A percentile compares a stretch with the other conserved stretches of the same genome.
Conservation (phyloP, 306 rosid genomes). For the Dalbergia cochinchinensis region DNA sequence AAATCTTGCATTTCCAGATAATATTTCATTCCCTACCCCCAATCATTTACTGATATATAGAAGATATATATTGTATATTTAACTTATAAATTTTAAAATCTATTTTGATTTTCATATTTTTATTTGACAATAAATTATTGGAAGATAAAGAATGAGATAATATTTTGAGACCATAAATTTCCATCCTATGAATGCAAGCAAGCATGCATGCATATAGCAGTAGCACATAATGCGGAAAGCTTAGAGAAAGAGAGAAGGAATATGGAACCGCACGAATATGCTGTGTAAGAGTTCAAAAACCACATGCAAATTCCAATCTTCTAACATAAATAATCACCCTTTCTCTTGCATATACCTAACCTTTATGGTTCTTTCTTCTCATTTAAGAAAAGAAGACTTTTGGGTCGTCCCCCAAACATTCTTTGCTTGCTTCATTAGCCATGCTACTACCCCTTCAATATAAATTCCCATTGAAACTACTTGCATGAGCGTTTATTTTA, state of each 20-base stretch:
- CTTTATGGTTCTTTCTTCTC: constrained; percentile 51
- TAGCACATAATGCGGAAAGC: background rate
- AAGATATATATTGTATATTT: no score
- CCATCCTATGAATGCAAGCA: background rate
- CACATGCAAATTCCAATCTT: constrained; percentile 26
- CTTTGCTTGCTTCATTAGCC: constrained; percentile 54
- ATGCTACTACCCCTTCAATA: background rate
- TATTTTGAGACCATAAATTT: no score
- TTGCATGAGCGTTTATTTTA: background rate
- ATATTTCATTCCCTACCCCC: no score
- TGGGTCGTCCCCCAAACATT: constrained; percentile 48
- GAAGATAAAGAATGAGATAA: no score
- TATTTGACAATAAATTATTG: no score
- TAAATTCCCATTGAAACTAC: constrained; percentile 12
- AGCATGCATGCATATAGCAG: background rate
- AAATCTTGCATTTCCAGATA: no score
- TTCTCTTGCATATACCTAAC: background rate
- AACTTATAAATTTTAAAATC: no score
- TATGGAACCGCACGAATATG: background rate
- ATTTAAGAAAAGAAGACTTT: constrained; percentile 65
- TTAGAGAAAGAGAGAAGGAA: constrained; percentile 21
- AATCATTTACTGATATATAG: no score
- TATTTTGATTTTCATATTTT: no score
- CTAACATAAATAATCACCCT: background rate
- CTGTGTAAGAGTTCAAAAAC: constrained; percentile 5